Evolutionary conservation across 208 protist species (phyloP).

Genomic region (Sergeia podlipaevii): DNA sequence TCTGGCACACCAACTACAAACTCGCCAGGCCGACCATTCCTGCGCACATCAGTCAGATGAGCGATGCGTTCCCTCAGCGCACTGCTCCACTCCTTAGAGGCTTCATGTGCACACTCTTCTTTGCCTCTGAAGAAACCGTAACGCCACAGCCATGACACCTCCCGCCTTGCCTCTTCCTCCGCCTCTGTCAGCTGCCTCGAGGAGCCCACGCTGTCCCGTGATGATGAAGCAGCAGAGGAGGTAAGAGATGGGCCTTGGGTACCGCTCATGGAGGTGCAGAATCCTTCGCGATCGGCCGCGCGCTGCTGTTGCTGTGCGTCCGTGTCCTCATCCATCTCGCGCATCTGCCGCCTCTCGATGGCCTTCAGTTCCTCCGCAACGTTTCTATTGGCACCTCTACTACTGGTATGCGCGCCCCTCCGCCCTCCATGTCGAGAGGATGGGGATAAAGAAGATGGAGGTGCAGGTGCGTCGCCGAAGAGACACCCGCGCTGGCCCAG

Average conservation of each 20-base stretch:
- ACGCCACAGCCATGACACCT: slow-evolving; percentile 76
- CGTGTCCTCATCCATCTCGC: slow-evolving; percentile 31
- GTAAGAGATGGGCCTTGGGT: too few relatives aligned
- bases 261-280: too few relatives aligned
- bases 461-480: slow-evolving; percentile 26
- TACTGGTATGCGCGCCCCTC: neutral
- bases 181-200: slow-evolving; percentile 1
- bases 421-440: neutral
- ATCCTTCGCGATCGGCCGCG: too few relatives aligned
- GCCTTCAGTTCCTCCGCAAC: slow-evolving; percentile 15
- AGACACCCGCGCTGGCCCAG: slow-evolving; percentile 64
- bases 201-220: neutral
- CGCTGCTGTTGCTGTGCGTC: too few relatives aligned
- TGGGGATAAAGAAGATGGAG: neutral
- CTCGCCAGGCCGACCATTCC: slow-evolving; percentile 67
- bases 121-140: slow-evolving; percentile 71
- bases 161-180: slow-evolving; percentile 31
- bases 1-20: slow-evolving; percentile 91
- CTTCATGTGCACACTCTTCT: slow-evolving; percentile 59
- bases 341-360: slow-evolving; percentile 31
- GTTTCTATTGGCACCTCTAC: slow-evolving; percentile 21
- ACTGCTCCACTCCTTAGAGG: slow-evolving; percentile 57
- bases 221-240: too few relatives aligned
- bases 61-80: slow-evolving; percentile 61
- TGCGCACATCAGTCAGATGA: slow-evolving; percentile 78